Evolutionary conservation across 257 asterid species (phyloP).

Genomic region (Knoxia roxburghii): DNA sequence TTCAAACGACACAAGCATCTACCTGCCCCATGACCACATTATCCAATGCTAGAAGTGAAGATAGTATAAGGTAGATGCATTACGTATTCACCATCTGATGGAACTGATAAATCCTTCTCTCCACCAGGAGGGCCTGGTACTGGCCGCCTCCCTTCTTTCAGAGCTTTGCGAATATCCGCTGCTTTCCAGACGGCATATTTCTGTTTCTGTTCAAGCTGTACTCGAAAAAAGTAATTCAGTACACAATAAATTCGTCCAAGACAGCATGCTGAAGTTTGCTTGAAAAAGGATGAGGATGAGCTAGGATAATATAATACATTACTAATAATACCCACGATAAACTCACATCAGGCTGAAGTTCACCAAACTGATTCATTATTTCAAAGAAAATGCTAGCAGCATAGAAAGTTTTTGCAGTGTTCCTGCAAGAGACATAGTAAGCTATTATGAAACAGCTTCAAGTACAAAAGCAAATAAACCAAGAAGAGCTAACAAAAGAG

Average conservation of each 20-base stretch:
- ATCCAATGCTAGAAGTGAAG: conserved; percentile 2
- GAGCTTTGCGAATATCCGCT: conserved; percentile 92
- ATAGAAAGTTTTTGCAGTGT: conserved; percentile 93
- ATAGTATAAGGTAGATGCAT: conserved; percentile 11
- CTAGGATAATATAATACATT: background rate
- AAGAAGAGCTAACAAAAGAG: background rate
- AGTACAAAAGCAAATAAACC: background rate
- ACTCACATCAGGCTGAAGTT: conserved; percentile 87
- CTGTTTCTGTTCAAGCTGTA: conserved; percentile 94
- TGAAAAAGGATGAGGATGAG: background rate
- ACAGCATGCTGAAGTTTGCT: too few species aligned
- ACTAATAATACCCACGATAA: background rate
- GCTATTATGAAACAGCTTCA: background rate
- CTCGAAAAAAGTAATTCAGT: conserved; percentile 3
- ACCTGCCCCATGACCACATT: background rate
- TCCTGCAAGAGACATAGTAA: conserved; percentile 43
- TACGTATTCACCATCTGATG: conserved; percentile 52
- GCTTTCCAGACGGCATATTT: conserved; percentile 99
- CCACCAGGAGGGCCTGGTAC: conserved; percentile 96
- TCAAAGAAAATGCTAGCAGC: conserved; percentile 98
- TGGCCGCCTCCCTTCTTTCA: conserved; percentile 96
- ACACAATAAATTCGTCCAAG: conserved; percentile 7
- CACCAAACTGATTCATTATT: conserved; percentile 84
- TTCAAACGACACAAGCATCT: background rate
- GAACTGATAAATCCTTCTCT: conserved; percentile 44